A percentile compares a stretch with the other conserved stretches of the same genome.
Conservation (phyloP, 768 basidiomycete species). For the Amylocystis lapponica region DNA sequence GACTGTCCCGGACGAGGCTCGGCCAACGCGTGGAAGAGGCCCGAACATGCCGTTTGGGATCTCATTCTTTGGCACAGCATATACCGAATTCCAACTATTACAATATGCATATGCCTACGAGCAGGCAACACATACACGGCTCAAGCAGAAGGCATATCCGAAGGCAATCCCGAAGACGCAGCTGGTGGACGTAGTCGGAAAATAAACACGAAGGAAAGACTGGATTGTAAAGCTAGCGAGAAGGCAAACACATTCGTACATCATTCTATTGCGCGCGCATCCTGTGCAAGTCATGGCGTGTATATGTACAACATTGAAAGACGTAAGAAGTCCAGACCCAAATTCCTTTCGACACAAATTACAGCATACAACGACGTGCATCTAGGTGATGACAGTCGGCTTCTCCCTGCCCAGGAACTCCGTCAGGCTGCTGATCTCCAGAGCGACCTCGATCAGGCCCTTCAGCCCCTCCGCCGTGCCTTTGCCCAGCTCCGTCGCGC, state of each 20-base stretch:
- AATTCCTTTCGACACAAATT: no score
- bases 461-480: conserved; percentile 86
- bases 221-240: no score
- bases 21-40: conserved; percentile 27
- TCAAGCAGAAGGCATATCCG: conserved; percentile 41
- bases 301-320: no score
- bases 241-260: no score
- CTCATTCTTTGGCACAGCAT: conserved; percentile 40
- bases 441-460: conserved; percentile 93
- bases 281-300: no score
- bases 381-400: conserved; percentile 89
- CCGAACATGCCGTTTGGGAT: conserved; percentile 31
- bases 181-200: conserved; percentile 34
- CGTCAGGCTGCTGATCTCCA: conserved; percentile 79
- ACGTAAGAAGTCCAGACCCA: no score
- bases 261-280: no score
- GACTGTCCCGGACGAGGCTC: conserved; percentile 27
- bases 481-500: conserved; percentile 62
- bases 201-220: no score
- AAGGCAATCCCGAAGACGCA: conserved; percentile 55
- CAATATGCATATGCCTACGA: conserved; percentile 42
- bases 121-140: conserved; percentile 50
- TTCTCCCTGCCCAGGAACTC: conserved; percentile 81
- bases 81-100: conserved; percentile 37
- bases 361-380: no score